Base-by-base conservation (phyloP, 176 grass and related monocot genomes). In the Oryza punctata region DNA sequence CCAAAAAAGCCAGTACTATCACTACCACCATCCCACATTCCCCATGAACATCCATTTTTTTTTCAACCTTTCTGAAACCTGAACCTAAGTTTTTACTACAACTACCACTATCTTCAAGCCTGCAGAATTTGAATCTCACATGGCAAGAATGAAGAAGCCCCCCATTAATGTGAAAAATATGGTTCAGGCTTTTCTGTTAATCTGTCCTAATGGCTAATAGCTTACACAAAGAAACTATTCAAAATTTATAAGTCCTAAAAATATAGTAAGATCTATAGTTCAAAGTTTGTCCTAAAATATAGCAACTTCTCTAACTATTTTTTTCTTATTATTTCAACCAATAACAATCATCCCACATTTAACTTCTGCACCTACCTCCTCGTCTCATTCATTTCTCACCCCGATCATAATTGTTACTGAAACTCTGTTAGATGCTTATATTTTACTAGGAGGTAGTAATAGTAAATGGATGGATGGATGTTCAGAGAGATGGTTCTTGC, bases 101-200 rank as follows among this genome's bases (percentile, higher is more conserved):
- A 65, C 86, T 12, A 54, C 33, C 60, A 66, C 80, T 12, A 66
- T 19, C 54, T 47, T 66, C 76, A 65, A 27, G 61, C 15, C 38
- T 82, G 54, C 25, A 47, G 52, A 57, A 21, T 57, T 19, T 57
- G 19, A n/a, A 65, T 28, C 26, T 74, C 70, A 19, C 81, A 38
- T 66, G 71, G 41, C 33, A 83, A 59, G 59, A 75, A 60, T 21
- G 49, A 12, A 19, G 13, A 30, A 60, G 37, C 7, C 16, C 5
- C 24, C 54, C 86, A 78, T 78, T 59, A 73, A 72, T 78, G 86
- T 65, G 32, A 40, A 73, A 73, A 43, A 40, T 30, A 28, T 54
- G 35, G 0, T 67, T 64, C 28, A 13, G 2, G 49, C 15, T 45
- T 26, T 18, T 37, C 11, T 35, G 44, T 32, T 1, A 57, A 9